phyloP scores from a whole-genome alignment of 768 basidiomycete genomes.

The Tylopilus cervinicoccineus region DNA sequence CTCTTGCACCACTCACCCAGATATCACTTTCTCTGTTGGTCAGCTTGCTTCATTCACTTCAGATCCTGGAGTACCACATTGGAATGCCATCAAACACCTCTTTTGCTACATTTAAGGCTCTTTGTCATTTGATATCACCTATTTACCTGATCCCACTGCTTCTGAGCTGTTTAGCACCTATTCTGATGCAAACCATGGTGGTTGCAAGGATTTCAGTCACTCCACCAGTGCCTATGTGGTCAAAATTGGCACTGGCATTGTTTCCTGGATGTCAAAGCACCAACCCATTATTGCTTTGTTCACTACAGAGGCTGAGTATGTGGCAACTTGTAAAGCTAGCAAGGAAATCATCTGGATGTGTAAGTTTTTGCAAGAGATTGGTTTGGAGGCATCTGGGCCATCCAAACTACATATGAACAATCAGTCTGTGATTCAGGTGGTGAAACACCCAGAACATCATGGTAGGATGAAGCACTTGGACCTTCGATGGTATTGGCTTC shows the following conservation, averaged over 20 bases:
- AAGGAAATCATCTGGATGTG: too few species aligned
- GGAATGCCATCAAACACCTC: not conserved
- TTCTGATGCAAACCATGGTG: not conserved
- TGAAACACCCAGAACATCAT: too few species aligned
- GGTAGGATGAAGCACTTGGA: too few species aligned
- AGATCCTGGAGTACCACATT: not conserved
- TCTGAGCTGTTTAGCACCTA: not conserved
- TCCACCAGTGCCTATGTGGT: not conserved
- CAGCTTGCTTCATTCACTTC: not conserved
- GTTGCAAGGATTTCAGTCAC: not conserved
- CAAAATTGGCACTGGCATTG: constrained; percentile 14
- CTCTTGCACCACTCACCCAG: not conserved
- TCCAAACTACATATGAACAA: too few species aligned
- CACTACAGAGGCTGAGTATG: too few species aligned
- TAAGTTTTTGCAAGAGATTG: too few species aligned
- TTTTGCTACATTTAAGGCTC: not conserved
- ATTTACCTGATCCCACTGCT: not conserved
- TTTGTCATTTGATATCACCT: not conserved
- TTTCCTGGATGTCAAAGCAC: too few species aligned
- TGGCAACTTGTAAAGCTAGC: too few species aligned
- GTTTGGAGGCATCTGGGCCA: too few species aligned
- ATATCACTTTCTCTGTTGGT: not conserved
- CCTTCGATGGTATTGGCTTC: too few species aligned
- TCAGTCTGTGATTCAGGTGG: too few species aligned
- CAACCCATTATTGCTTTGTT: too few species aligned